Percentiles rank a stretch among this genome's conserved stretches.
These are phyloP conservation scores for Magnaporthiopsis incrustans DNA, from an alignment of 2,329 filamentous ascomycete species.

Conservation along the genomic window DNA sequence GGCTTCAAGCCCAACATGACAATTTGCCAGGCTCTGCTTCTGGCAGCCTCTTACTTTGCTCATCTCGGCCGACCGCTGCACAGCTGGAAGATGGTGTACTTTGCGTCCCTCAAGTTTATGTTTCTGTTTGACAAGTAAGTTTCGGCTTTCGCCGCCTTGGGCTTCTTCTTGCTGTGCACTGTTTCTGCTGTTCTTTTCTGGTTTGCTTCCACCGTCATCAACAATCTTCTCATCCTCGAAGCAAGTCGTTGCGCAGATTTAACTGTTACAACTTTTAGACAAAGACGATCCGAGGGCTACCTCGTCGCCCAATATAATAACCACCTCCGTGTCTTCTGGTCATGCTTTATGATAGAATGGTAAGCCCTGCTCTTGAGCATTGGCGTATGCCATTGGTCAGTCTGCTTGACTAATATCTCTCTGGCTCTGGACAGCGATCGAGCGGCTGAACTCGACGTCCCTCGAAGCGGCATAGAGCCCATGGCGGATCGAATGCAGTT, in stretches of 20 bases:
- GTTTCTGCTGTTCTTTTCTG: neutral
- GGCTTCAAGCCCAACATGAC: slow-evolving; percentile 22
- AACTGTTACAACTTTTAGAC: neutral
- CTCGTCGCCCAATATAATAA: slow-evolving; percentile 28
- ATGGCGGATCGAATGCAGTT: slow-evolving; percentile 27
- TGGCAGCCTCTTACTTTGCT: slow-evolving; percentile 29
- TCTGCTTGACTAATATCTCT: neutral
- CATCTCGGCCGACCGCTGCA: slow-evolving; percentile 28
- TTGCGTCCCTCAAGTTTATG: slow-evolving; percentile 24
- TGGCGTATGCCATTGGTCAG: neutral
- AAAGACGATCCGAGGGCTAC: slow-evolving; percentile 5
- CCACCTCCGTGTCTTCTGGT: slow-evolving; percentile 58
- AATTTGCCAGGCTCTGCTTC: slow-evolving; percentile 26
- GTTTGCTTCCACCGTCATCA: no score
- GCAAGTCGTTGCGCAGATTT: no score
- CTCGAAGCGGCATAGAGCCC: slow-evolving; percentile 28
- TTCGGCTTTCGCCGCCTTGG: neutral
- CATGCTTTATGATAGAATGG: slow-evolving; percentile 65
- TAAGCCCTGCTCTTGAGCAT: slow-evolving; percentile 21
- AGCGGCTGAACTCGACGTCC: slow-evolving; percentile 51
- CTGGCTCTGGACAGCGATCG: slow-evolving; percentile 46
- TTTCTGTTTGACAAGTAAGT: slow-evolving; percentile 23
- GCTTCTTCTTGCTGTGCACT: slow-evolving; percentile 8
- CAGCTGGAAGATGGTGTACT: slow-evolving; percentile 25
- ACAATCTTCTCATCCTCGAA: no score